Base-by-base conservation (phyloP, 129 eudicot species). In the Flaveria bidentis region DNA sequence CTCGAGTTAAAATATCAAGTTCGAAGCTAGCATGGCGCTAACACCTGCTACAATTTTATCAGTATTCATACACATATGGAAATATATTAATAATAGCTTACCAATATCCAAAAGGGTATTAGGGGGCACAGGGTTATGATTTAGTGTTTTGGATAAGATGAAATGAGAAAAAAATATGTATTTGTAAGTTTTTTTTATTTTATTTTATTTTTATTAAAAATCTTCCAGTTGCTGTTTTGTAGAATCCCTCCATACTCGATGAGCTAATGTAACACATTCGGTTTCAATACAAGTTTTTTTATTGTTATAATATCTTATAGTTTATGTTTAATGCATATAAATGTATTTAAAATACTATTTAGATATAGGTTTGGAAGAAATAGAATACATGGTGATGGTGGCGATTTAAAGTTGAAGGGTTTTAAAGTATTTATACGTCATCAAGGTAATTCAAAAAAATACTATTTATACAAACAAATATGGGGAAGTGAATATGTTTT, bases 211-310 rank as follows among this genome's bases (percentile, higher is more conserved):
- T 64, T 30, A 28, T 30, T 30, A 0, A 2, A 30, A 30, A 52
- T 33, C 5, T 50, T 33, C 80, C 63, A 51, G 67, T 36, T 33
- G 80, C 66, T 33, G 15, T 51, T 51, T 30, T 65, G 73, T 76
- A 33, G 66, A 76, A 66, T 25, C 66, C 5, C 45, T 18, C 66
- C 51, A 51, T 53, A 33, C 41, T 4, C 1, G 41, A 36, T 36
- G 41, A 36, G 41, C 41, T 36, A 36, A 36, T 36, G 36, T 69
- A 76, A 66, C 58, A 42, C 30, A 42, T 47, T 74, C 56, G 17
- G 45, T 60, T 44, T 74, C 49, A 62, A 26, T 75, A 74, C 18
- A 62, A 45, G 4, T n/a, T 75, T 63, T 60, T 74, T 74, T 74
- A 45, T 44, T 58, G 26, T 74, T 60, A 60, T 73, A 22, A 4